Percentiles rank a stretch among this genome's conserved stretches.
phyloP scores from a whole-genome alignment of 805 yeast genomes.

The Barnettozyma wickerhamii region DNA sequence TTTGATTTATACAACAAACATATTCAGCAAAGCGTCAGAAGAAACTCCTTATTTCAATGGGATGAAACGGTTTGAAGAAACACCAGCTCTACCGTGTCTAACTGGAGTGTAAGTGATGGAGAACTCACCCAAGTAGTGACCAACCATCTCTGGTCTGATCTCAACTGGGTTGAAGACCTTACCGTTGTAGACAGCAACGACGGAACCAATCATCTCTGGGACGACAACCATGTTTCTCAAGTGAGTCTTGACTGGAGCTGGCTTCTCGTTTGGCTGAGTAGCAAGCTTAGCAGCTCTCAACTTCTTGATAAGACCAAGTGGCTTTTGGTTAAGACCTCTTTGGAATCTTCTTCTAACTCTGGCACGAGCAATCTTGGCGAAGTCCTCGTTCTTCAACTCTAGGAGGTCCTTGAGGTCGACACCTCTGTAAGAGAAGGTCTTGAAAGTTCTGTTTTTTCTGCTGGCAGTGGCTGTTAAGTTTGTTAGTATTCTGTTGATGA shows the following conservation, averaged over 20 bases:
- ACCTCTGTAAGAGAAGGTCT: conserved; percentile 98
- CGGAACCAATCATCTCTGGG: conserved; percentile 99
- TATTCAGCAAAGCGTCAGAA: conserved; percentile 12
- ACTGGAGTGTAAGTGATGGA: conserved; percentile 99
- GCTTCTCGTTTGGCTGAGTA: conserved; percentile 91
- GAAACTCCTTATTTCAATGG: conserved; percentile 48
- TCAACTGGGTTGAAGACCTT: conserved; percentile 99
- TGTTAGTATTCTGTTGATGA: conserved; percentile 20
- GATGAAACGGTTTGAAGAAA: conserved; percentile 70
- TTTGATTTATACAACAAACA: conserved; percentile 19
- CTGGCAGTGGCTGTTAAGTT: conserved; percentile 39
- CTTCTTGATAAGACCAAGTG: conserved; percentile 94
- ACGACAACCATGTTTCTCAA: conserved; percentile 98
- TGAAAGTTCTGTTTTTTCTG: conserved; percentile 87
- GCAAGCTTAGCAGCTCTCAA: conserved; percentile 95
- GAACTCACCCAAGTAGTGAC: conserved; percentile 99
- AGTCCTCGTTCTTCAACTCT: conserved; percentile 93
- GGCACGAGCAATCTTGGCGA: conserved; percentile 93
- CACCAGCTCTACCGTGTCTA: conserved; percentile 97
- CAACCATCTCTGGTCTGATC: conserved; percentile 99
- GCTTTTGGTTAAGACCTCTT: conserved; percentile 94
- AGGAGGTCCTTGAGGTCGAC: conserved; percentile 93
- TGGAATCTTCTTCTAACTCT: conserved; percentile 99
- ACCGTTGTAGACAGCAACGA: conserved; percentile 99
- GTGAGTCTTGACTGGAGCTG: conserved; percentile 97